phyloP scores from a whole-genome alignment of 208 protist genomes.

The Histomonas meleagridis region DNA sequence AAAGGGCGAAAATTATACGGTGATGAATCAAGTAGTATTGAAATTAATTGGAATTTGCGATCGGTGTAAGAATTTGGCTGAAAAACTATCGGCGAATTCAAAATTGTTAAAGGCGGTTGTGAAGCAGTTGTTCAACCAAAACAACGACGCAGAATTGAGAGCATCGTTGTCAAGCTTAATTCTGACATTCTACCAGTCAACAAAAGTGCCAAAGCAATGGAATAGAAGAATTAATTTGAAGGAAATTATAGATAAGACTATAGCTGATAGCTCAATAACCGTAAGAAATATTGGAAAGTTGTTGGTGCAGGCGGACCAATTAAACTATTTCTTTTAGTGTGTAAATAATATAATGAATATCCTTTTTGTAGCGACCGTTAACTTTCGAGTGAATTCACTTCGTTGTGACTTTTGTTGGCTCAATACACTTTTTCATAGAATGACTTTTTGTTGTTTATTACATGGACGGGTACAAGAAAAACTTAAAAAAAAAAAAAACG shows the following conservation, averaged over 20 bases:
- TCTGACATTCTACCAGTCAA: neutral
- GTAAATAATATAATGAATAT: too few relatives aligned
- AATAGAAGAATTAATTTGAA: neutral
- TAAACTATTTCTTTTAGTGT: conserved; percentile 8
- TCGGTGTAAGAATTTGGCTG: neutral
- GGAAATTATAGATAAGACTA: neutral
- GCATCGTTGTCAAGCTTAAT: neutral
- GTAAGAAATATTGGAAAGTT: neutral
- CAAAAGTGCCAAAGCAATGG: neutral
- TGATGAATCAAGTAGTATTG: neutral
- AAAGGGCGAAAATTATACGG: neutral
- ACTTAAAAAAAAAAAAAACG: too few relatives aligned
- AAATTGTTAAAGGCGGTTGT: neutral
- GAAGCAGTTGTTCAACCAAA: neutral
- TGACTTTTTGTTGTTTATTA: too few relatives aligned
- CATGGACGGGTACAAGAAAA: too few relatives aligned
- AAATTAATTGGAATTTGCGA: neutral
- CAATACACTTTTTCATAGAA: too few relatives aligned
- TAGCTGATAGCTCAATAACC: neutral
- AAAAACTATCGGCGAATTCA: neutral
- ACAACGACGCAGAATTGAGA: neutral
- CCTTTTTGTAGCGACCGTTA: too few relatives aligned
- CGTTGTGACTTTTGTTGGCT: too few relatives aligned
- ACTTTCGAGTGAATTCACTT: too few relatives aligned
- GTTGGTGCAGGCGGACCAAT: neutral